Evolutionary conservation across 1,139 yeast genomes (phyloP).

Genomic region (Debaryomycetaceae sp.): DNA sequence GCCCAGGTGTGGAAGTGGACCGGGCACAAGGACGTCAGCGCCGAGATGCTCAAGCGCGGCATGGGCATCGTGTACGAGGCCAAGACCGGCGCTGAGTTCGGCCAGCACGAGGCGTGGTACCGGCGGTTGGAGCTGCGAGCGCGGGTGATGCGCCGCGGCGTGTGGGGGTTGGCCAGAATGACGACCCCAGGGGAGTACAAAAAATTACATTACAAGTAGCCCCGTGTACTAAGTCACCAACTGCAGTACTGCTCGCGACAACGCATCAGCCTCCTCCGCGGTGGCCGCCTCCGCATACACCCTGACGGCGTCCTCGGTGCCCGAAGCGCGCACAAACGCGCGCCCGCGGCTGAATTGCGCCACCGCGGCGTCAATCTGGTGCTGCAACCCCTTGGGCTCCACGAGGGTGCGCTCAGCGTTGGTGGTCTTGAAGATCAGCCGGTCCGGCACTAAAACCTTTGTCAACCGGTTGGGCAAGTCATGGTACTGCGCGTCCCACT

Average conservation of each 20-base stretch:
- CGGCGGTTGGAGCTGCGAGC: constrained; percentile 58
- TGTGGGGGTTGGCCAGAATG: constrained; percentile 60
- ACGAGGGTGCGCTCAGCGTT: constrained; percentile 84
- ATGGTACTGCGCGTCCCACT: constrained; percentile 74
- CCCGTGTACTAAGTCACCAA: constrained; percentile 32
- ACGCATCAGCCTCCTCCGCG: constrained; percentile 27
- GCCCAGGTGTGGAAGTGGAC: constrained; percentile 72
- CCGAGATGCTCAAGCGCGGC: constrained; percentile 81
- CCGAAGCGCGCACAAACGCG: constrained; percentile 94
- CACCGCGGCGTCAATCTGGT: constrained; percentile 63
- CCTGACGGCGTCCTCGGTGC: constrained; percentile 96
- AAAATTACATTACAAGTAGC: constrained; percentile 16
- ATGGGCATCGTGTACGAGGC: constrained; percentile 87
- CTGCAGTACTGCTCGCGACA: constrained; percentile 29
- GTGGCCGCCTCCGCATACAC: constrained; percentile 86
- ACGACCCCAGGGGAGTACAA: constrained; percentile 86
- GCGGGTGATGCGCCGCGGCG: constrained; percentile 52
- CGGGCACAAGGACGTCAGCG: constrained; percentile 75
- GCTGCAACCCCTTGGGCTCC: constrained; percentile 76
- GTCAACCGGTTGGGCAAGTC: constrained; percentile 85
- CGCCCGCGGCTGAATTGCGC: constrained; percentile 59
- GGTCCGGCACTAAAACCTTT: constrained; percentile 79
- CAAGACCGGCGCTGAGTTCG: constrained; percentile 78
- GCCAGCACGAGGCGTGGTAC: constrained; percentile 63
- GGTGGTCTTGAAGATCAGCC: constrained; percentile 75